Percentiles rank a stretch among this genome's conserved stretches.
phyloP scores from a whole-genome alignment of 345 rosid genomes.

The Citropsis articulata region DNA sequence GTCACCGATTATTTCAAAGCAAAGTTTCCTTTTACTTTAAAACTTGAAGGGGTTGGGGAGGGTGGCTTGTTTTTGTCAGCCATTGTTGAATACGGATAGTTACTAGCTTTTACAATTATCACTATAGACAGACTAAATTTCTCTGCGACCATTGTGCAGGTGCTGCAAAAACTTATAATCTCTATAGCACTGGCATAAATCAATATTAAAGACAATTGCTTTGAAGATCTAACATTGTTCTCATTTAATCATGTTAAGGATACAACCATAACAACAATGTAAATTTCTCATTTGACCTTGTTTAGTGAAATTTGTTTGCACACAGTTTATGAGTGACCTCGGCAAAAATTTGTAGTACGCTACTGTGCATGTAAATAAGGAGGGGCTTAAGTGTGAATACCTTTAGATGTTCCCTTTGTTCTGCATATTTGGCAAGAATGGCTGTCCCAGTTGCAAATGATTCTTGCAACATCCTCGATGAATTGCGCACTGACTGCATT shows the following conservation, averaged over 20 bases:
- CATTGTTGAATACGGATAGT: not conserved
- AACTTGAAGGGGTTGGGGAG: no score
- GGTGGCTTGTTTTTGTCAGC: no score
- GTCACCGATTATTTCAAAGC: not conserved
- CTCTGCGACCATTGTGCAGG: not conserved
- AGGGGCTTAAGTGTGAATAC: constrained; percentile 24
- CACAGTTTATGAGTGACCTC: no score
- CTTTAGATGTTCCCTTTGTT: constrained; percentile 92
- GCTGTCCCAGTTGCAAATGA: constrained; percentile 77
- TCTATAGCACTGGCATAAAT: not conserved
- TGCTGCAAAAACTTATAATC: not conserved
- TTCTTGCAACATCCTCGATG: constrained; percentile 82
- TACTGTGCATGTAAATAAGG: not conserved
- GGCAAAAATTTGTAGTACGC: not conserved
- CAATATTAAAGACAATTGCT: not conserved
- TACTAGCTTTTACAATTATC: not conserved
- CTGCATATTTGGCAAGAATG: constrained; percentile 77
- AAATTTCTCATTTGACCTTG: not conserved
- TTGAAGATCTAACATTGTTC: not conserved
- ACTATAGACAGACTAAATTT: not conserved
- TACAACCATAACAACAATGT: constrained; percentile 1
- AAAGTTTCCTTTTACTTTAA: not conserved
- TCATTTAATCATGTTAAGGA: not conserved
- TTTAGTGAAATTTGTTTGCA: not conserved
- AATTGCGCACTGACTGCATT: constrained; percentile 76